Percentiles rank a stretch among this genome's conserved stretches.
Conservation (phyloP, 1,284 basidiomycete genomes). For the Sanghuangporus baumii region DNA sequence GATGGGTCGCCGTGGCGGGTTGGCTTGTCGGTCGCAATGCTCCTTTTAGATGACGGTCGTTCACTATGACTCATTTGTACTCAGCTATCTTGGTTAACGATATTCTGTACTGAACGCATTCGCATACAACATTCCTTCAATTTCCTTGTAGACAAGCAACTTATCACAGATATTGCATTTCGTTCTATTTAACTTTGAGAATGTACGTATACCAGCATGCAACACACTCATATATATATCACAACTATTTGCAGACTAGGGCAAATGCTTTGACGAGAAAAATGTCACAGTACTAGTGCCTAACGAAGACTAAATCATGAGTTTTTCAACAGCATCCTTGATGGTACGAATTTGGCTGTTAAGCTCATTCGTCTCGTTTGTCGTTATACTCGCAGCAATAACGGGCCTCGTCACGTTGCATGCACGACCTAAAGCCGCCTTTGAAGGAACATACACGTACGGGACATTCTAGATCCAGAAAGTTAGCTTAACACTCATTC, state of each 20-base stretch:
- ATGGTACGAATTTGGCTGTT: constrained; percentile 86
- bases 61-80: not conserved
- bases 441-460: constrained; percentile 92
- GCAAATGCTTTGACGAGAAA: not conserved
- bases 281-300: not conserved
- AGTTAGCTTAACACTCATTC: constrained; percentile 5
- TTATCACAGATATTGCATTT: not conserved
- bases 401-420: constrained; percentile 96
- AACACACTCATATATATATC: not conserved
- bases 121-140: not conserved
- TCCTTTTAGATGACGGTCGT: not conserved
- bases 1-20: constrained; percentile 67
- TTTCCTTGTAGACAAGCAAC: not conserved
- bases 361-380: constrained; percentile 92
- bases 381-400: constrained; percentile 93
- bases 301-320: constrained; percentile 40
- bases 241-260: not conserved
- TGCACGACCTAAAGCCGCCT: constrained; percentile 92
- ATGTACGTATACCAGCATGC: constrained; percentile 1
- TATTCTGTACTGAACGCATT: not conserved
- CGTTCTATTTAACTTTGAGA: not conserved
- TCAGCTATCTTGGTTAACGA: not conserved
- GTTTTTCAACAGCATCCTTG: constrained; percentile 85
- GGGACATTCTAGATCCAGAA: constrained; percentile 74
- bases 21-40: constrained; percentile 64